A percentile compares a stretch with the other conserved stretches of the same genome.
phyloP scores from a whole-genome alignment of 2,329 filamentous ascomycete genomes.

The Colletotrichum caudatum region DNA sequence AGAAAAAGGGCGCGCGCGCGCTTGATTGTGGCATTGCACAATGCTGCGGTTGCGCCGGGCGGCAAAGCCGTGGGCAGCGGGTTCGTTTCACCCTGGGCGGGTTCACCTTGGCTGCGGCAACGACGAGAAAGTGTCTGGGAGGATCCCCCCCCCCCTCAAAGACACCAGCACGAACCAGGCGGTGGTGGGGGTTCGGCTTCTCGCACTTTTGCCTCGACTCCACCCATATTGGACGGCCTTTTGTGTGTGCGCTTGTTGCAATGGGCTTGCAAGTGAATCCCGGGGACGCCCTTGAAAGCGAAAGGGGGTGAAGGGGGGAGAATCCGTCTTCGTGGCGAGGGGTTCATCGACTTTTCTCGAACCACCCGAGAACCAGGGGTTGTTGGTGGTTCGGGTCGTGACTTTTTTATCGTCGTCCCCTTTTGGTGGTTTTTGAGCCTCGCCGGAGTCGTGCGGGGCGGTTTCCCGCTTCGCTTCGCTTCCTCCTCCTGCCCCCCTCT shows the following conservation, averaged over 20 bases:
- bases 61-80: conserved; percentile 4
- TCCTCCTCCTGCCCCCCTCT: too few relatives aligned
- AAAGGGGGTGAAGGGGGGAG: background rate
- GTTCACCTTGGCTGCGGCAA: conserved; percentile 18
- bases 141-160: conserved; percentile 7
- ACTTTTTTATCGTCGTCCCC: too few relatives aligned
- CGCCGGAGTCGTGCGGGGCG: background rate
- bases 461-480: too few relatives aligned
- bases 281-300: conserved; percentile 1
- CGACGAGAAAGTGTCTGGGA: conserved; percentile 8
- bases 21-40: background rate
- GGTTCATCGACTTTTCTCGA: background rate
- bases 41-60: conserved; percentile 9
- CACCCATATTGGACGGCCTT: background rate
- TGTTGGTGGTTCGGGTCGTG: background rate
- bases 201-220: background rate
- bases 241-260: background rate
- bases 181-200: background rate
- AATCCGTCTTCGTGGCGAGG: background rate
- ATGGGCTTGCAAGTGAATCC: conserved; percentile 1
- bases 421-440: too few relatives aligned
- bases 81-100: conserved; percentile 33
- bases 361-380: too few relatives aligned
- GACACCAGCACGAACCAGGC: background rate
- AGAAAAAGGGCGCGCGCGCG: too few relatives aligned